phyloP scores from a whole-genome alignment of 2,329 filamentous ascomycete genomes.

The Myriosclerotinia curreyana region DNA sequence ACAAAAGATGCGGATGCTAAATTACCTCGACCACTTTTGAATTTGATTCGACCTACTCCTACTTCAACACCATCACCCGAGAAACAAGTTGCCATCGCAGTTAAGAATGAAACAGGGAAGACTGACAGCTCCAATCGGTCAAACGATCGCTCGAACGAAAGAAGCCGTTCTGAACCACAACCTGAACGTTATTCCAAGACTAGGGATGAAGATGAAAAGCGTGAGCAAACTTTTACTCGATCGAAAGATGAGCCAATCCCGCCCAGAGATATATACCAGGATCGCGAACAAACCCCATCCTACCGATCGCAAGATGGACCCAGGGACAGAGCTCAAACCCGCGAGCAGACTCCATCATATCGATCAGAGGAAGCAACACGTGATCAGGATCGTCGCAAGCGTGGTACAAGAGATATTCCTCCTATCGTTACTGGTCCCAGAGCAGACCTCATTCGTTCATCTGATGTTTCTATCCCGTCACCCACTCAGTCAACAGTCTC shows the following conservation, averaged over 20 bases:
- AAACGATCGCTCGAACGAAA: constrained; percentile 20
- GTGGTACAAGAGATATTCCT: constrained; percentile 29
- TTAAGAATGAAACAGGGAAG: constrained; percentile 17
- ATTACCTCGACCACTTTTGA: constrained; percentile 51
- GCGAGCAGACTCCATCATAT: not conserved
- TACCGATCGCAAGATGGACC: not conserved
- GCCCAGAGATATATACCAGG: not conserved
- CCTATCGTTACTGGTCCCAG: constrained; percentile 44
- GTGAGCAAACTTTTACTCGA: not conserved
- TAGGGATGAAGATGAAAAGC: not conserved
- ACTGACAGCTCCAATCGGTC: constrained; percentile 21
- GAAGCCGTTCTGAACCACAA: not conserved
- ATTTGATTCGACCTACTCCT: constrained; percentile 60
- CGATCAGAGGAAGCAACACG: constrained; percentile 6
- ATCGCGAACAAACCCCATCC: not conserved
- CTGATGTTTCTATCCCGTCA: constrained; percentile 26
- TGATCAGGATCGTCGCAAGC: constrained; percentile 28
- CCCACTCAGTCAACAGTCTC: constrained; percentile 46
- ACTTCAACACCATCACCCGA: constrained; percentile 49
- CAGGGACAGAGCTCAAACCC: not conserved
- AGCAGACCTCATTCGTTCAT: constrained; percentile 42
- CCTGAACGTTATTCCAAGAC: not conserved
- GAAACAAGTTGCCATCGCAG: constrained; percentile 38
- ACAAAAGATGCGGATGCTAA: constrained; percentile 34
- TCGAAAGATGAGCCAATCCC: not conserved